These are phyloP conservation scores for Syncephalastrum racemosum DNA, from an alignment of 371 early-diverging fungal genomes.

Conservation along the genomic window DNA sequence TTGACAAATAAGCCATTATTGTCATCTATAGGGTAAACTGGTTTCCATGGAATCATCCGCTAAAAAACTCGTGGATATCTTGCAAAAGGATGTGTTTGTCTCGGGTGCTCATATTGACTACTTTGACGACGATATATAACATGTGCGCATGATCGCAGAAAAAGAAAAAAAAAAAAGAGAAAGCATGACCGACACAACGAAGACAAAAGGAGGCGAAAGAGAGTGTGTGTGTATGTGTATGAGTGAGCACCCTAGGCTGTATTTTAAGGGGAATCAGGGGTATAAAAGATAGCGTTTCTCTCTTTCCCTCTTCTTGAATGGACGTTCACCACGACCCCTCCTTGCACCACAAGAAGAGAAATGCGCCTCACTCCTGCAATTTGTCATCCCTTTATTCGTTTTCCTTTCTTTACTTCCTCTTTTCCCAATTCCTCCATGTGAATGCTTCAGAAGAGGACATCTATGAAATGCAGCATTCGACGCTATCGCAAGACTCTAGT, in stretches of 20 bases:
- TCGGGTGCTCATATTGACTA: conserved; percentile 85
- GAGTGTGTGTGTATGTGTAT: too few relatives aligned
- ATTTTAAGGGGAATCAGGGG: conserved; percentile 3
- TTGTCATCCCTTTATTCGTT: conserved; percentile 4
- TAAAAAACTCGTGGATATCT: conserved; percentile 52
- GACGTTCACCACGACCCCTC: not conserved
- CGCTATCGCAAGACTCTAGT: not conserved
- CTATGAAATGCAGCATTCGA: too few relatives aligned
- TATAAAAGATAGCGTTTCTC: conserved; percentile 3
- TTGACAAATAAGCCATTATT: conserved; percentile 1
- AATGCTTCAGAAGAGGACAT: not conserved
- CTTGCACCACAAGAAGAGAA: not conserved
- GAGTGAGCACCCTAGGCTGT: too few relatives aligned
- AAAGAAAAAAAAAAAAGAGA: conserved; percentile 3
- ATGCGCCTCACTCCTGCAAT: conserved; percentile 1
- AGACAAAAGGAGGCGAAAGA: not conserved
- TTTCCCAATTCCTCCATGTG: not conserved
- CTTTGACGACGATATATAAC: conserved; percentile 57
- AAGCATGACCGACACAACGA: conserved; percentile 1
- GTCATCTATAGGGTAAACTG: conserved; percentile 53
- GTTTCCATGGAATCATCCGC: conserved; percentile 77
- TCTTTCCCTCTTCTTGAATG: conserved; percentile 5
- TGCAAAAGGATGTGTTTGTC: conserved; percentile 55
- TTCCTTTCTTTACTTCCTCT: conserved; percentile 4
- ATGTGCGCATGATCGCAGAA: conserved; percentile 3